Evolutionary conservation across 2,329 filamentous ascomycete species (phyloP).

Genomic region (Beauveria varroae): DNA sequence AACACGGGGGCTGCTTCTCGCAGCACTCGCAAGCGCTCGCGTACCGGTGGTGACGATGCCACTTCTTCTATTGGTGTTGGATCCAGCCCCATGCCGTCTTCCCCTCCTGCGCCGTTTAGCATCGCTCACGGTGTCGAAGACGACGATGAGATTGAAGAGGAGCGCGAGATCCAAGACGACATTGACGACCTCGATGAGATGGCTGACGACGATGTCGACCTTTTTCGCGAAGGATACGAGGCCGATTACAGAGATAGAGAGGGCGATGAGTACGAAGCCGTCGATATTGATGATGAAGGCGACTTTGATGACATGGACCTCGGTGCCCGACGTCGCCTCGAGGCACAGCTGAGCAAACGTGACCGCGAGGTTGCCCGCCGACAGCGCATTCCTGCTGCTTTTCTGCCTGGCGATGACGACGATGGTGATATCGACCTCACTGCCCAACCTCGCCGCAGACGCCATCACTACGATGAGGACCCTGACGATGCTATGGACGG

Average conservation of each 20-base stretch:
- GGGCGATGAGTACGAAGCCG: slow-evolving; percentile 61
- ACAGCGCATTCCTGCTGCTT: slow-evolving; percentile 62
- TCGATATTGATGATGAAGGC: slow-evolving; percentile 69
- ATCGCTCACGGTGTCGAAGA: slow-evolving; percentile 62
- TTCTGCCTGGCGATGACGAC: slow-evolving; percentile 74
- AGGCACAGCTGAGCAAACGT: slow-evolving; percentile 64
- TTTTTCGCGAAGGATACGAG: slow-evolving; percentile 68
- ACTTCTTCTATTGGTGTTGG: slow-evolving; percentile 43
- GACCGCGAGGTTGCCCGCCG: slow-evolving; percentile 64
- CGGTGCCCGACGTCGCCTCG: slow-evolving; percentile 60
- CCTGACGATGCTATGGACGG: slow-evolving; percentile 85
- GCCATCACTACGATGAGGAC: slow-evolving; percentile 91
- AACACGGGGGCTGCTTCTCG: slow-evolving; percentile 61
- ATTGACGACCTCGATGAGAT: slow-evolving; percentile 73
- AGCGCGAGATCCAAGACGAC: slow-evolving; percentile 64
- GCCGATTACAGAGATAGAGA: slow-evolving; percentile 62
- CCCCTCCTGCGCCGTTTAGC: slow-evolving; percentile 50
- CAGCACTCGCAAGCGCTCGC: slow-evolving; percentile 48
- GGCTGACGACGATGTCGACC: slow-evolving; percentile 73
- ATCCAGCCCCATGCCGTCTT: slow-evolving; percentile 60
- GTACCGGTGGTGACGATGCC: slow-evolving; percentile 43
- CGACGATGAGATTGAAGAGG: slow-evolving; percentile 64
- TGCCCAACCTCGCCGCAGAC: slow-evolving; percentile 73
- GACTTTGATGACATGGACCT: slow-evolving; percentile 65
- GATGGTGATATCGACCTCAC: slow-evolving; percentile 80